phyloP scores from a whole-genome alignment of 208 protist genomes.

The Balamuthia mandrillaris region DNA sequence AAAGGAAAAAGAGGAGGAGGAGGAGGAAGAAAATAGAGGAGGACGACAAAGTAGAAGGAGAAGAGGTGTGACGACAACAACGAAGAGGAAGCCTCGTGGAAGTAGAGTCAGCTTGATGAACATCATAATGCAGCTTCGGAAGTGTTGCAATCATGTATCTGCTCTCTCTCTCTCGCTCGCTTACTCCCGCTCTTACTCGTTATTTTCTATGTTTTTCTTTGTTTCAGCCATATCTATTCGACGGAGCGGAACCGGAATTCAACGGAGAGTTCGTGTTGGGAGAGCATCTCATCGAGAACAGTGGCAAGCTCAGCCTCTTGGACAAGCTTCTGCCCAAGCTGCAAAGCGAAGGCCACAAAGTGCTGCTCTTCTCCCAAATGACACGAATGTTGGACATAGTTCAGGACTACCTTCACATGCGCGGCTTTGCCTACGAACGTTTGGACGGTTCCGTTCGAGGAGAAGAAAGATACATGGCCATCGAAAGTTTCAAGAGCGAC shows the following conservation, averaged over 20 bases:
- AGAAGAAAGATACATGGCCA: slow-evolving; percentile 65
- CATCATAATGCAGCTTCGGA: slow-evolving; percentile 84
- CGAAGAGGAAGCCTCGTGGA: no score
- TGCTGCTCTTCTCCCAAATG: slow-evolving; percentile 93
- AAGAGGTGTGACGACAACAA: no score
- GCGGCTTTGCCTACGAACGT: slow-evolving; percentile 77
- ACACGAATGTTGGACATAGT: slow-evolving; percentile 86
- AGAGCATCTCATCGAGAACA: slow-evolving; percentile 52
- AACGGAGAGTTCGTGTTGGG: slow-evolving; percentile 2
- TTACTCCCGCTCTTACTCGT: not conserved
- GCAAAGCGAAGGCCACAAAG: slow-evolving; percentile 78
- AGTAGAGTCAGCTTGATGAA: slow-evolving; percentile 70
- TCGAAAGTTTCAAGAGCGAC: slow-evolving; percentile 79
- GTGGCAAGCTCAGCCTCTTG: slow-evolving; percentile 84
- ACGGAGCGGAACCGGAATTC: slow-evolving; percentile 18
- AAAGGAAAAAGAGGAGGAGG: no score
- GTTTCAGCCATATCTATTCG: slow-evolving; percentile 80
- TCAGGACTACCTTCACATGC: slow-evolving; percentile 80
- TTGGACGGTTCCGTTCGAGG: slow-evolving; percentile 79
- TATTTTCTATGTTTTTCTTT: no score
- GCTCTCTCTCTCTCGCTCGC: no score
- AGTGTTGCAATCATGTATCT: slow-evolving; percentile 88
- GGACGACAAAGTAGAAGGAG: no score
- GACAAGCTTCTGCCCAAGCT: slow-evolving; percentile 84
- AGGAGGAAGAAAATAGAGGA: no score